phyloP scores from a whole-genome alignment of 257 asterid species.

The Nicotiana undulata region DNA sequence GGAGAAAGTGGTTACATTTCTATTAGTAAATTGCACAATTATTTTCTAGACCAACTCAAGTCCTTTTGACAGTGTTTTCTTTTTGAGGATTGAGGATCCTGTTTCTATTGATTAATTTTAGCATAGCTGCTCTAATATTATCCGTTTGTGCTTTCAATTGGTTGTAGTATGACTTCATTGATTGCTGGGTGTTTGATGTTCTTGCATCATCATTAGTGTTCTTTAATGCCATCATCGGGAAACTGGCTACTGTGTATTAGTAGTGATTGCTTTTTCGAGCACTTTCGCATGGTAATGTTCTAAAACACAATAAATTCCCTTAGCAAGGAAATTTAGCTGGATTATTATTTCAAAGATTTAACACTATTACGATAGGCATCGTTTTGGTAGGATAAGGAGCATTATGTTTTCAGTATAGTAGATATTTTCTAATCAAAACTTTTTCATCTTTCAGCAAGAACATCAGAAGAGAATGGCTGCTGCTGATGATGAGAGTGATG shows the following conservation, averaged over 20 bases:
- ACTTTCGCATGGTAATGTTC: neutral
- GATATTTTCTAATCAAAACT: neutral
- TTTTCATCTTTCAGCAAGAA: conserved; percentile 50
- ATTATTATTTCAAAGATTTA: neutral
- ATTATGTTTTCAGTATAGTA: neutral
- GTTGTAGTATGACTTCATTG: neutral
- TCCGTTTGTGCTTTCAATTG: neutral
- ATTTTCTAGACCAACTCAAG: neutral
- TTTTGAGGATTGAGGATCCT: neutral
- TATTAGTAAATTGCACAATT: neutral
- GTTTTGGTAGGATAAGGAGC: neutral
- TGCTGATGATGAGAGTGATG: conserved; percentile 58
- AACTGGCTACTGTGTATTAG: neutral
- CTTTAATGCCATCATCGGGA: neutral
- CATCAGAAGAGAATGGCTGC: conserved; percentile 80
- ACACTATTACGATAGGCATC: no score
- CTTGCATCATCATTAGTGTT: neutral
- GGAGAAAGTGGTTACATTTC: neutral
- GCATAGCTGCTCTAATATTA: neutral
- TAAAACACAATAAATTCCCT: neutral
- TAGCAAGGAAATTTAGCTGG: neutral
- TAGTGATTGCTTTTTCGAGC: neutral
- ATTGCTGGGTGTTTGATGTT: neutral
- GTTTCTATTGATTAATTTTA: neutral
- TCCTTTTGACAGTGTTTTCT: neutral